A percentile compares a stretch with the other conserved stretches of the same genome.
Conservation (phyloP, 805 yeast species). For the Wickerhamiella kurtzmanii region DNA sequence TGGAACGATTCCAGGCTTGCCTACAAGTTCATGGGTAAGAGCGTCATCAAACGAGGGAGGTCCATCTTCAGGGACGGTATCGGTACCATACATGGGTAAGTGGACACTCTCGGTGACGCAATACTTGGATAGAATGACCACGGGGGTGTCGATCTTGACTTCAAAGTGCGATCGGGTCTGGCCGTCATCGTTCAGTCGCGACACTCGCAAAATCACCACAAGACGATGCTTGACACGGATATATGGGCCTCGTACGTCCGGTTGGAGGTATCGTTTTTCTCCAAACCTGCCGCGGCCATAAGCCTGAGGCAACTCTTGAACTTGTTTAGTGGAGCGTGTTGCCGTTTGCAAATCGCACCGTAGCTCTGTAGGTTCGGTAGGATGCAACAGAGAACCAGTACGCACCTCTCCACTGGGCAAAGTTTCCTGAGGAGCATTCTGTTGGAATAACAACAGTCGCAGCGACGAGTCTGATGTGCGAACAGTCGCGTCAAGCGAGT, state of each 20-base stretch:
- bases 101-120: conserved; percentile 22
- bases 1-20: conserved; percentile 5
- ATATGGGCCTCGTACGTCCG: conserved; percentile 19
- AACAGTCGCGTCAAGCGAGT: conserved; percentile 18
- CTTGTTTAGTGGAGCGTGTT: conserved; percentile 13
- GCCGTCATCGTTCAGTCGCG: conserved; percentile 8
- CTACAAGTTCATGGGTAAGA: conserved; percentile 17
- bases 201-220: conserved; percentile 17
- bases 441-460: conserved; percentile 16
- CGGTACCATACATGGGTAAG: conserved; percentile 20
- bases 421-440: conserved; percentile 9
- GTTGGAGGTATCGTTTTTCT: conserved; percentile 19
- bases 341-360: conserved; percentile 9
- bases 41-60: conserved; percentile 23
- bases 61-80: conserved; percentile 6
- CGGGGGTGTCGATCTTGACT: conserved; percentile 20
- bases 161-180: conserved; percentile 15
- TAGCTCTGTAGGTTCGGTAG: conserved; percentile 16
- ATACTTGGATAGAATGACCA: conserved; percentile 17
- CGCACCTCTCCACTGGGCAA: not conserved
- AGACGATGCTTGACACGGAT: conserved; percentile 18
- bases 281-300: conserved; percentile 18
- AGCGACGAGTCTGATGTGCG: conserved; percentile 18
- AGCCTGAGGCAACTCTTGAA: conserved; percentile 14
- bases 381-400: conserved; percentile 12